Evolutionary conservation across 441 rosid species (phyloP).

Genomic region (Populus hybrid): DNA sequence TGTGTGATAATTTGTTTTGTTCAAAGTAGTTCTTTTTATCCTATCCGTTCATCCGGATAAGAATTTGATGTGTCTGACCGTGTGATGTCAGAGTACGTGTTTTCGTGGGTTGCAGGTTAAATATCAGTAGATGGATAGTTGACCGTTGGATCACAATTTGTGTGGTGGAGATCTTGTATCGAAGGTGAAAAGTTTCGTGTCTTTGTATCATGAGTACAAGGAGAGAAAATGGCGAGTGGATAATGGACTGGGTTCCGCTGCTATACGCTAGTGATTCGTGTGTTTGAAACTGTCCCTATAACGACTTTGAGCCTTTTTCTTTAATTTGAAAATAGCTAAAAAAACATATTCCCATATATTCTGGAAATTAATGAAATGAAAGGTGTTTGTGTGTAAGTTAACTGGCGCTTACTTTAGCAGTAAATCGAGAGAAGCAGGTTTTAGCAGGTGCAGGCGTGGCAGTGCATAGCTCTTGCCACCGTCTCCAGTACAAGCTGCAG

Average conservation of each 20-base stretch:
- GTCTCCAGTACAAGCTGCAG: neutral
- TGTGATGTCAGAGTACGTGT: neutral
- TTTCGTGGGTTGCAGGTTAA: no score
- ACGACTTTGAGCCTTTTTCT: neutral
- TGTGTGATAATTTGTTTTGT: neutral
- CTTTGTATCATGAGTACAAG: neutral
- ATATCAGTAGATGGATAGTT: neutral
- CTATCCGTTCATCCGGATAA: no score
- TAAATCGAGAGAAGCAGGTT: neutral
- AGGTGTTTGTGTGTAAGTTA: neutral
- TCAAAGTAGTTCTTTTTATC: no score
- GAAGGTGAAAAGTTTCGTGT: neutral
- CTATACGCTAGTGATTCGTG: neutral
- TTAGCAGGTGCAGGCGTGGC: conserved; percentile 6
- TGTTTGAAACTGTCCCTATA: no score
- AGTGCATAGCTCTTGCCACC: conserved; percentile 4
- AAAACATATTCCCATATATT: no score
- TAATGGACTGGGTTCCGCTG: neutral
- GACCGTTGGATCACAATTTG: neutral
- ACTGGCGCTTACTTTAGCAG: conserved; percentile 2
- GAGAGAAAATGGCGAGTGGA: neutral
- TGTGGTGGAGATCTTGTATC: neutral
- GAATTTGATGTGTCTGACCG: neutral
- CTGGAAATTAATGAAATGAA: neutral
- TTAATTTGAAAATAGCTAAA: no score